These are phyloP conservation scores for Schizophyllum amplum DNA, from an alignment of 1,284 basidiomycete species.

Conservation along the genomic window DNA sequence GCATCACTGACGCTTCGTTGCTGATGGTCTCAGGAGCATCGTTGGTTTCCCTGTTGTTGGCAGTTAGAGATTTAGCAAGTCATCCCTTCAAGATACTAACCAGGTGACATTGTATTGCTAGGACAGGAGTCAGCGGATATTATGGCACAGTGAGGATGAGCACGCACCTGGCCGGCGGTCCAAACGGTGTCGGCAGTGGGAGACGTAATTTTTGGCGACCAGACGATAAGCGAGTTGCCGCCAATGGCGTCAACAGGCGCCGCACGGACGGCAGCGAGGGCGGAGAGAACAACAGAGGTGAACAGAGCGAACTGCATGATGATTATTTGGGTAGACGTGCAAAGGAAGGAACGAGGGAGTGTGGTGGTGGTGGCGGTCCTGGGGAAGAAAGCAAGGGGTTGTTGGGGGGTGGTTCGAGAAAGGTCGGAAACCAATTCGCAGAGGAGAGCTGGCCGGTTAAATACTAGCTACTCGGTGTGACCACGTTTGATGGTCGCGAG, in stretches of 20 bases:
- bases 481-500: not conserved
- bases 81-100: constrained; percentile 3
- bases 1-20: constrained; percentile 6
- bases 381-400: not conserved
- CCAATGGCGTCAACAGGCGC: not conserved
- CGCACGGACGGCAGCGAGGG: not conserved
- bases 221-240: constrained; percentile 7
- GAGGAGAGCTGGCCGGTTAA: not conserved
- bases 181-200: constrained; percentile 8
- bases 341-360: not conserved
- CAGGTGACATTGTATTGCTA: constrained; percentile 7
- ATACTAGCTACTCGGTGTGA: not conserved
- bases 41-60: not conserved
- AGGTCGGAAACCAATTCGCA: not conserved
- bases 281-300: not conserved
- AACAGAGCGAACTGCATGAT: not conserved
- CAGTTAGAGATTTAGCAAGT: not conserved
- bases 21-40: constrained; percentile 8
- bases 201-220: constrained; percentile 8
- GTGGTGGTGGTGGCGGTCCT: not conserved
- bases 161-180: constrained; percentile 3
- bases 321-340: not conserved
- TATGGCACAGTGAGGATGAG: too few relatives aligned
- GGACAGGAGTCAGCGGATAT: not conserved
- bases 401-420: not conserved